Evolutionary conservation across 2,329 filamentous ascomycete genomes (phyloP).

Genomic region (Aspergillus sp.): DNA sequence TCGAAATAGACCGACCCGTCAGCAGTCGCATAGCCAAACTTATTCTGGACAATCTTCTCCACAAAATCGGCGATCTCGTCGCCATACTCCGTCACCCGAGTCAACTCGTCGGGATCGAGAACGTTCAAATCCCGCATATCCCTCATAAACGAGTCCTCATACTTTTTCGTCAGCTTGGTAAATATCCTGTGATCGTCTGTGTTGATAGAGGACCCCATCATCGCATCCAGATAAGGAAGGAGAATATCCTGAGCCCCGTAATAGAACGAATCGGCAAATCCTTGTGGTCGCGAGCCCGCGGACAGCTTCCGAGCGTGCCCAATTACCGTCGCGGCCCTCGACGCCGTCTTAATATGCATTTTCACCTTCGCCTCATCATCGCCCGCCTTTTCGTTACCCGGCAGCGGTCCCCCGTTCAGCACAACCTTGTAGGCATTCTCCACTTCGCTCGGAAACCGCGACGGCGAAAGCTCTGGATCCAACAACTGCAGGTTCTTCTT

Average conservation of each 20-base stretch:
- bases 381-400: conserved; percentile 47
- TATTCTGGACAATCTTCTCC: conserved; percentile 70
- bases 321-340: conserved; percentile 46
- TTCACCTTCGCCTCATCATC: conserved; percentile 81
- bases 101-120: conserved; percentile 68
- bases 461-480: conserved; percentile 34
- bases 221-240: conserved; percentile 67
- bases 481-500: conserved; percentile 59
- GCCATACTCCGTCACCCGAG: conserved; percentile 86
- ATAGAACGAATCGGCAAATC: conserved; percentile 42
- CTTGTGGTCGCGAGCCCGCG: conserved; percentile 12
- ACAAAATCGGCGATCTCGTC: conserved; percentile 80
- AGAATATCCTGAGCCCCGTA: conserved; percentile 58
- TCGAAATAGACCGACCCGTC: conserved; percentile 94
- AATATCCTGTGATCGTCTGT: conserved; percentile 65
- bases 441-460: conserved; percentile 39
- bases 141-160: conserved; percentile 77
- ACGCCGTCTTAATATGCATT: conserved; percentile 67
- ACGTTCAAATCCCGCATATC: conserved; percentile 86
- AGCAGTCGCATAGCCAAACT: conserved; percentile 65
- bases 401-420: conserved; percentile 46
- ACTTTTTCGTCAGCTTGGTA: conserved; percentile 73
- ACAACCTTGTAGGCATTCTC: conserved; percentile 46
- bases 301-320: conserved; percentile 19
- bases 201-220: conserved; percentile 48